Base-by-base conservation (phyloP, 495 filamentous ascomycete genomes). In the Penicillium waksmanii region DNA sequence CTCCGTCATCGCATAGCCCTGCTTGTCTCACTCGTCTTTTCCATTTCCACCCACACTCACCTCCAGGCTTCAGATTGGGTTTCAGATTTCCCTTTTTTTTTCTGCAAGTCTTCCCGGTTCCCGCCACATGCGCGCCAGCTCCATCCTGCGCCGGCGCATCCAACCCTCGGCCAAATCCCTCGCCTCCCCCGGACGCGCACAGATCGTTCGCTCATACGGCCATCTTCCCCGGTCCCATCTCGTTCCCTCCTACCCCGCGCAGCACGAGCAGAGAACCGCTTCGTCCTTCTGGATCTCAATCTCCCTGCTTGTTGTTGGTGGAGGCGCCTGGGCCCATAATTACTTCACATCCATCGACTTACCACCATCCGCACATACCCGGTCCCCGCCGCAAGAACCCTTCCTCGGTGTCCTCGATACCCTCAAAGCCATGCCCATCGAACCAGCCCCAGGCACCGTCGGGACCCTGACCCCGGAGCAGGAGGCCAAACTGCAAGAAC, bases 401-500 rank as follows among this genome's bases (percentile, higher is more conserved):
- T 75, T 75, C 56, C 71, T 77, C 52, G 72, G 69, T 47, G 66
- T 77, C 23, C 71, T 79, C 47, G 74, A 80, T 68, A 77, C 75
- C 17, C 73, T 79, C 48, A 55, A 69, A 51, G 72, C 69, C 50
- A 78, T 78, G 73, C 60, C 76, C 51, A 55, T 64, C 60, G 66
- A 78, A 57, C 77, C 73, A 51, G 78, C 86, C 19, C 87, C 89
- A 25, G 95, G 95, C 52, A 86, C 93, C 58, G 88, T 93, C 40
- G 92, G 90, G 58, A 96, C 87, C 68, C 85, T 98, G 51, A 97
- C 95, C 18, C 71, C 84, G 7, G 93, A 96, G 62, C 87, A 98
- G 72, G 91, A 97, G 64, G 86, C 81, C 62, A 97, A 96, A 74
- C 77, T 98, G 51, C 88, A 87, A 68, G 89, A 94, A 69, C 82